Evolutionary conservation across 2,329 filamentous ascomycete species (phyloP).

Genomic region (Diatrype stigma): DNA sequence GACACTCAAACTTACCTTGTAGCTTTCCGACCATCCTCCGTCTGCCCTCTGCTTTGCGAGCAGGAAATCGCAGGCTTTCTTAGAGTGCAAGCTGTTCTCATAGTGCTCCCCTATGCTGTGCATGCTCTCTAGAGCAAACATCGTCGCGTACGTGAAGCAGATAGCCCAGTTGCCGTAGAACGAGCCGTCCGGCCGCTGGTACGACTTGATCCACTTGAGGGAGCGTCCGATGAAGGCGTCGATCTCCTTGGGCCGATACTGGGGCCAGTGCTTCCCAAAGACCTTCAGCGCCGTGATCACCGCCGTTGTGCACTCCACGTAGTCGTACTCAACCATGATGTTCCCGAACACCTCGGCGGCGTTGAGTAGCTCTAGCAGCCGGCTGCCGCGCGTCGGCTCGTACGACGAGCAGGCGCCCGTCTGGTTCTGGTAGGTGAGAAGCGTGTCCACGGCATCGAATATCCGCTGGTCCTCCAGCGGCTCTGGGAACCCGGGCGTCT

Average conservation of each 20-base stretch:
- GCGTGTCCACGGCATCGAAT: constrained; percentile 83
- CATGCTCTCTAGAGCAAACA: constrained; percentile 92
- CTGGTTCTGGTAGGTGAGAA: constrained; percentile 85
- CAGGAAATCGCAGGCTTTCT: constrained; percentile 79
- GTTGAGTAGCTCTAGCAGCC: constrained; percentile 80
- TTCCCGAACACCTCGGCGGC: constrained; percentile 93
- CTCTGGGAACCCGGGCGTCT: constrained; percentile 67
- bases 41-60: constrained; percentile 79
- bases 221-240: constrained; percentile 66
- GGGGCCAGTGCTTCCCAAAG: constrained; percentile 76
- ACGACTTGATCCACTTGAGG: constrained; percentile 75
- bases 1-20: constrained; percentile 56
- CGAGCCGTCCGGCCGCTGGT: constrained; percentile 76
- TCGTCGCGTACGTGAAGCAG: constrained; percentile 93
- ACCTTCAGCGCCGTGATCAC: constrained; percentile 82
- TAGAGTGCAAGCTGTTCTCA: constrained; percentile 64
- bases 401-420: constrained; percentile 88
- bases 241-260: constrained; percentile 76
- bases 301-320: constrained; percentile 95
- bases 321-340: constrained; percentile 99
- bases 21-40: constrained; percentile 96
- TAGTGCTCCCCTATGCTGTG: constrained; percentile 79
- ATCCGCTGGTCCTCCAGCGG: constrained; percentile 74
- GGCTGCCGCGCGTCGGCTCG: constrained; percentile 74
- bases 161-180: constrained; percentile 99